Evolutionary conservation across 345 rosid genomes (phyloP).

Genomic region (Rhizophora mangle): DNA sequence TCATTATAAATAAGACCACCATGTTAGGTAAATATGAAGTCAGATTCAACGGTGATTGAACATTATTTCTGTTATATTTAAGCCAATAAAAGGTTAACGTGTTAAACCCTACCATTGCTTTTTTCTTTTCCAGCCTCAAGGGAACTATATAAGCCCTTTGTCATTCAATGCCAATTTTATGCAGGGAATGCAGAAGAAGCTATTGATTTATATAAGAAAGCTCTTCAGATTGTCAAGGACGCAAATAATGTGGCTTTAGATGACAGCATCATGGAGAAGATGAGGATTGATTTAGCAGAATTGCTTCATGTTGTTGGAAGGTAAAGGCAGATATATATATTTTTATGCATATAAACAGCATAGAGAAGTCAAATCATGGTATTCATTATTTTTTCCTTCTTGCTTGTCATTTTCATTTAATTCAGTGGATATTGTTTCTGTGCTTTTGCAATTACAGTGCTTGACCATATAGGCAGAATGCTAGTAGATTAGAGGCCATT

Average conservation of each 20-base stretch:
- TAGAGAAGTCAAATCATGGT: neutral
- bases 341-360: no score
- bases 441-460: neutral
- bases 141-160: no score
- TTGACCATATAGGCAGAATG: neutral
- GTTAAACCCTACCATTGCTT: no score
- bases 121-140: neutral
- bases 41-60: no score
- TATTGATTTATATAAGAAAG: slow-evolving; percentile 56
- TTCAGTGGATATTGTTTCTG: neutral
- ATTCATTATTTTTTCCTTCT: neutral
- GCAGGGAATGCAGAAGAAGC: slow-evolving; percentile 76
- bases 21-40: no score
- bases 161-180: slow-evolving; percentile 15
- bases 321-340: slow-evolving; percentile 25
- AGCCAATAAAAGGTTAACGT: no score
- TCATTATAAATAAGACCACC: no score
- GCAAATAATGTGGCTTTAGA: slow-evolving; percentile 57
- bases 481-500: neutral
- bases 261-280: slow-evolving; percentile 58
- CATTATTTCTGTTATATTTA: no score
- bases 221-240: slow-evolving; percentile 58
- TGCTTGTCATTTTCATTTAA: neutral
- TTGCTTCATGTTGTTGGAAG: slow-evolving; percentile 80
- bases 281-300: slow-evolving; percentile 89